Percentiles rank a stretch among this genome's conserved stretches.
These are phyloP conservation scores for Oryza glaberrima DNA, from an alignment of 176 grass and related monocot species.

Conservation along the genomic window DNA sequence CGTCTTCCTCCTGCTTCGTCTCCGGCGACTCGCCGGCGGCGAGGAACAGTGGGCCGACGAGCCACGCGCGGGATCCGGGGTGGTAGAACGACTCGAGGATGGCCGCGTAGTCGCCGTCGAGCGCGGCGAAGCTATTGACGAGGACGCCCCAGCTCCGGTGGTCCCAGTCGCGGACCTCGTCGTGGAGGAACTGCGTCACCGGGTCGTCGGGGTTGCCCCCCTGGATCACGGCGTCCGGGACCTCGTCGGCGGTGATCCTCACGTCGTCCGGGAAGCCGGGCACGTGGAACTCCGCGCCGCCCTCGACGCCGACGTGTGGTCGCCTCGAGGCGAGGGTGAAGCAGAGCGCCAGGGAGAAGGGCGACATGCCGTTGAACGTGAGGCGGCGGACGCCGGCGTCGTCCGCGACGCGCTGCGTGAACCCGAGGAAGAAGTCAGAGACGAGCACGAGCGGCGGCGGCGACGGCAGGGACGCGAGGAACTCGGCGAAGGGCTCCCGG, in stretches of 20 bases:
- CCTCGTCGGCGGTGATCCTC: slow-evolving; percentile 6
- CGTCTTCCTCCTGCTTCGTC: background rate
- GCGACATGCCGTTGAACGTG: slow-evolving; percentile 44
- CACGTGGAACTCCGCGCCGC: slow-evolving; percentile 1
- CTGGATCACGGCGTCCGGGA: background rate
- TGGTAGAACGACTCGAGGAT: slow-evolving; percentile 42
- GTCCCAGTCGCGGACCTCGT: slow-evolving; percentile 16
- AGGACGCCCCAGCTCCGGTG: slow-evolving; percentile 31
- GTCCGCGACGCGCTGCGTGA: background rate
- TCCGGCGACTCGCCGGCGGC: background rate
- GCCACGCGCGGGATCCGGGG: slow-evolving; percentile 10
- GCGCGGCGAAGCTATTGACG: slow-evolving; percentile 51
- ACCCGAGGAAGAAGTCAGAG: slow-evolving; percentile 53
- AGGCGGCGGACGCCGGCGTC: slow-evolving; percentile 25
- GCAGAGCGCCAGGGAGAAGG: slow-evolving; percentile 43
- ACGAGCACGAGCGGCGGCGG: slow-evolving; percentile 7
- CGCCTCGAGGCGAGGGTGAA: background rate
- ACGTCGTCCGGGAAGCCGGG: slow-evolving; percentile 34
- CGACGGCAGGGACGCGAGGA: background rate
- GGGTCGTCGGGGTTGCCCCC: slow-evolving; percentile 27
- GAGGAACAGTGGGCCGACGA: slow-evolving; percentile 32
- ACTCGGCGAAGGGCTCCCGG: slow-evolving; percentile 23
- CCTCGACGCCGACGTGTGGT: background rate
- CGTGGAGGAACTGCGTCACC: background rate
- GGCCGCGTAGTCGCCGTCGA: slow-evolving; percentile 34